phyloP scores from a whole-genome alignment of 2,329 filamentous ascomycete species.

The Verticillium longisporum region DNA sequence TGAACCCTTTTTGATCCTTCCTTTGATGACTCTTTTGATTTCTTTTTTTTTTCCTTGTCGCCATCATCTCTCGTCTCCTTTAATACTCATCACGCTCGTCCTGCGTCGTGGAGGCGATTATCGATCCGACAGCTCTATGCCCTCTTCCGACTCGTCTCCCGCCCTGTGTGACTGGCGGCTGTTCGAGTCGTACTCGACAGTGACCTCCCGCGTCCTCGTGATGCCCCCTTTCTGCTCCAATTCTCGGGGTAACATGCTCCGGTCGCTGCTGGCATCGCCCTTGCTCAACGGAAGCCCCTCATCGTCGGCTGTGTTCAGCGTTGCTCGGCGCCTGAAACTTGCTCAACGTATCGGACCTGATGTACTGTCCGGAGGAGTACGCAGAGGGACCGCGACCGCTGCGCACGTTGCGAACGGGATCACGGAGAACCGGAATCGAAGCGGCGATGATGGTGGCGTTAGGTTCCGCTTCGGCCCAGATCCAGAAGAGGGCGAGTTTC shows the following conservation, averaged over 20 bases:
- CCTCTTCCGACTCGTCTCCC: background rate
- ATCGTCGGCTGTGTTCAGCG: background rate
- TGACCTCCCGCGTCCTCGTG: conserved; percentile 9
- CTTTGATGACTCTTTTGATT: background rate
- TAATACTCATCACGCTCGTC: background rate
- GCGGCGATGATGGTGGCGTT: background rate
- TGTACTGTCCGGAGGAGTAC: background rate
- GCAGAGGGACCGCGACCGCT: background rate
- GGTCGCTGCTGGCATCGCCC: conserved; percentile 5
- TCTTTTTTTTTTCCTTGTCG: background rate
- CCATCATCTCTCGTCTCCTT: background rate
- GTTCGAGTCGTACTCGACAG: conserved; percentile 7
- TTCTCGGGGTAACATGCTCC: conserved; percentile 7
- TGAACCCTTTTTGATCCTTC: background rate
- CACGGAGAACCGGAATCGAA: conserved; percentile 19
- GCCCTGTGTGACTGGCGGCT: background rate
- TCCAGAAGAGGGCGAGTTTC: conserved; percentile 1
- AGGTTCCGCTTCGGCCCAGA: background rate
- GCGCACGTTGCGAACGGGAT: conserved; percentile 8
- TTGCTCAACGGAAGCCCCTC: background rate
- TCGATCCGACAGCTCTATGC: background rate
- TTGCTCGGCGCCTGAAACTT: background rate
- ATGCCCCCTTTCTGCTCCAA: conserved; percentile 5
- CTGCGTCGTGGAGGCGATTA: background rate
- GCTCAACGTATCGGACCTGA: background rate